phyloP scores from a whole-genome alignment of 352 stramenopile species.

The Poterioochromonas sp. region DNA sequence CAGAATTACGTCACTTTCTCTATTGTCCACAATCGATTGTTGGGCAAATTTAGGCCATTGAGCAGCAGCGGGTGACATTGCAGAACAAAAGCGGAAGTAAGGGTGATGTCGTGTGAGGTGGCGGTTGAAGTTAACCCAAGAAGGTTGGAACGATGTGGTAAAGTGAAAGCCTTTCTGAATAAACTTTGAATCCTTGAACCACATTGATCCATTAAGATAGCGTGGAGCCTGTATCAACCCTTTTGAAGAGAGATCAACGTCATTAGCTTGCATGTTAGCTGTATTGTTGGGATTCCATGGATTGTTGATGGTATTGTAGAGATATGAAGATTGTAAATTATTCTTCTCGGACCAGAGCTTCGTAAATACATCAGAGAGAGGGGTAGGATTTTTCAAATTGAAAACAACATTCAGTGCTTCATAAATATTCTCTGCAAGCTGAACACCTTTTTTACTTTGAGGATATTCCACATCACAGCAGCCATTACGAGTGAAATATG shows the following conservation, averaged over 20 bases:
- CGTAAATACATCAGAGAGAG: neutral
- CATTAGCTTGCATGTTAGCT: neutral
- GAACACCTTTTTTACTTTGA: neutral
- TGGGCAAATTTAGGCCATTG: too few species aligned
- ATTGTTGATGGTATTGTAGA: neutral
- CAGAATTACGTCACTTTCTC: neutral
- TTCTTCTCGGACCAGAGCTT: neutral
- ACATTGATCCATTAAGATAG: neutral
- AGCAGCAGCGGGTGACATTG: neutral
- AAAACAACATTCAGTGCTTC: neutral
- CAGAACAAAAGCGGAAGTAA: neutral
- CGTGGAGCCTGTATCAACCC: too few species aligned
- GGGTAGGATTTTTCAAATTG: neutral
- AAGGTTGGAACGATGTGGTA: neutral
- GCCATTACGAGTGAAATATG: neutral
- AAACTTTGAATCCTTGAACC: neutral
- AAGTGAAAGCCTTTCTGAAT: neutral
- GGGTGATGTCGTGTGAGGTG: neutral
- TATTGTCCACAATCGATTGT: too few species aligned
- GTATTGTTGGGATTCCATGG: neutral
- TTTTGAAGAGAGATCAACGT: neutral
- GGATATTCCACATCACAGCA: neutral
- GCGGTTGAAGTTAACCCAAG: neutral
- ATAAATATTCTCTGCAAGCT: too few species aligned
- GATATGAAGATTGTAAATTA: neutral